Evolutionary conservation across 495 filamentous ascomycete species (phyloP).

Genomic region (Opeltia flavorubescens): DNA sequence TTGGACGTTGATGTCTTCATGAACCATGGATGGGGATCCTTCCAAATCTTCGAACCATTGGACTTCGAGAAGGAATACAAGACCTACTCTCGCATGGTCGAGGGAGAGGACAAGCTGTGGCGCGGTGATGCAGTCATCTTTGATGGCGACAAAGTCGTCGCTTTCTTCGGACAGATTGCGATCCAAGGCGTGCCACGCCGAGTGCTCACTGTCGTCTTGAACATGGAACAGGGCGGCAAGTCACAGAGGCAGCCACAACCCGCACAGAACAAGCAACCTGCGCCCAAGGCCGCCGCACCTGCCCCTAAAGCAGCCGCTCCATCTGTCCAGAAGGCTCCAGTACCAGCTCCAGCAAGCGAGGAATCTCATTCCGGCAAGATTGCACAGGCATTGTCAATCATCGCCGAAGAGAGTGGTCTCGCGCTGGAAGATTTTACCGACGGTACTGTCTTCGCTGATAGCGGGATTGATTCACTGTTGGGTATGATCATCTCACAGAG

Average conservation of each 20-base stretch:
- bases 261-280: too few species aligned
- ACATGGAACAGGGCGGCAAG: constrained; percentile 4
- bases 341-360: background rate
- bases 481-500: constrained; percentile 37
- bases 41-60: constrained; percentile 41
- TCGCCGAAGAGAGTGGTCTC: constrained; percentile 13
- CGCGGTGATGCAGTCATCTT: constrained; percentile 7
- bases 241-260: constrained; percentile 7
- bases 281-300: constrained; percentile 2
- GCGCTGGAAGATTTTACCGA: constrained; percentile 22
- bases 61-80: constrained; percentile 39
- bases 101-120: constrained; percentile 8
- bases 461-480: constrained; percentile 49
- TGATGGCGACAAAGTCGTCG: constrained; percentile 9
- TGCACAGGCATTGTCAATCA: constrained; percentile 29
- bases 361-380: constrained; percentile 2
- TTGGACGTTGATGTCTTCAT: constrained; percentile 45
- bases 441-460: constrained; percentile 38
- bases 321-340: background rate
- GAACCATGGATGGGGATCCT: constrained; percentile 48
- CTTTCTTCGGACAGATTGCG: constrained; percentile 4
- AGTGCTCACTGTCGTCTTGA: constrained; percentile 6
- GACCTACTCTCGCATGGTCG: constrained; percentile 43
- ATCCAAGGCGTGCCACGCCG: constrained; percentile 9
- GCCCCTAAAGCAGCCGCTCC: background rate